Evolutionary conservation across 306 rosid genomes (phyloP).

Genomic region (Gastrolobium bilobum): DNA sequence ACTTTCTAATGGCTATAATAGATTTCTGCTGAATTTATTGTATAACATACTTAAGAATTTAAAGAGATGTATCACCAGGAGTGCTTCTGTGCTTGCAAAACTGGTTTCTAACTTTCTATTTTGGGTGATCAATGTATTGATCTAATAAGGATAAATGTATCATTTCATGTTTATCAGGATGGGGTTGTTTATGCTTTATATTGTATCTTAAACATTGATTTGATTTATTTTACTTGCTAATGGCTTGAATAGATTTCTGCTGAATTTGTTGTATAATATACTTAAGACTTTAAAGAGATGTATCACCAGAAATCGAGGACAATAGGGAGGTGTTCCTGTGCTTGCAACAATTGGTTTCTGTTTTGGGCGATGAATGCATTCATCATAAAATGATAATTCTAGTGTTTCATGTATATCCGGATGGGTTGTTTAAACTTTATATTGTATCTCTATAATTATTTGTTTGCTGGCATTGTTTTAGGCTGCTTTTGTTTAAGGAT

Average conservation of each 20-base stretch:
- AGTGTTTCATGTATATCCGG: neutral
- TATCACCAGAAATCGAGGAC: neutral
- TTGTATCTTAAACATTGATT: no score
- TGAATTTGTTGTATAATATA: neutral
- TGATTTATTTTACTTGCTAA: no score
- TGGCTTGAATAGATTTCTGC: neutral
- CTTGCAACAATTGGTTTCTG: slow-evolving; percentile 3
- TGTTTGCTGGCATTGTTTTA: neutral
- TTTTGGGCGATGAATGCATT: neutral
- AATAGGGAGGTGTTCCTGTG: neutral
- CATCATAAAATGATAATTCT: neutral
- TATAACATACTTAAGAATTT: neutral
- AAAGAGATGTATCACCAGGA: neutral
- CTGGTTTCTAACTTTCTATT: no score
- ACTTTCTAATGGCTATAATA: neutral
- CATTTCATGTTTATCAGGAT: no score
- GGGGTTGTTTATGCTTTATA: no score
- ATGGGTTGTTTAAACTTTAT: neutral
- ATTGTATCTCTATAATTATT: neutral
- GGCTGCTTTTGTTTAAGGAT: neutral
- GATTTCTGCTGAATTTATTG: neutral
- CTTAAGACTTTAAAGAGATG: no score
- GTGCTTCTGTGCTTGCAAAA: neutral
- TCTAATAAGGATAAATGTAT: no score
- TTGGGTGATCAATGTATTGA: neutral